Conservation (phyloP, 2,329 filamentous ascomycete genomes). For the Fonsecaea nubica region DNA sequence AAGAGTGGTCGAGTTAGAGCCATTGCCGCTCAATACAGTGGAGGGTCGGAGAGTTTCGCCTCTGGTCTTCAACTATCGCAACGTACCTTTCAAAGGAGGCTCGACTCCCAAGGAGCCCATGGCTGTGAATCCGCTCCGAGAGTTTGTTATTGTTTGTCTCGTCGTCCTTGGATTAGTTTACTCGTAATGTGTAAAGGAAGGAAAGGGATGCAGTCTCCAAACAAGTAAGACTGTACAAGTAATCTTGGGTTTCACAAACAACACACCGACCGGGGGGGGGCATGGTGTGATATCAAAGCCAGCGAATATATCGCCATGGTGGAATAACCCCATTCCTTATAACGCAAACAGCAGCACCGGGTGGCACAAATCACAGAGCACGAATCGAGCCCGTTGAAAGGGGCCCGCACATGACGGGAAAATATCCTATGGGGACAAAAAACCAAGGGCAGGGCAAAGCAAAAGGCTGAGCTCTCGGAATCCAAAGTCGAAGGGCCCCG, state of each 20-base stretch:
- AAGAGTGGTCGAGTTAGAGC: background rate
- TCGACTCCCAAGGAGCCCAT: constrained; percentile 33
- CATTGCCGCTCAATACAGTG: background rate
- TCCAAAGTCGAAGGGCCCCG: background rate
- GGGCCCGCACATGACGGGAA: background rate
- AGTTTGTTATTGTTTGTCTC: background rate
- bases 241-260: background rate
- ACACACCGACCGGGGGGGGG: background rate
- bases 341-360: background rate
- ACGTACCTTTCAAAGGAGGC: constrained; percentile 32
- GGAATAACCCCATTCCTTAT: background rate
- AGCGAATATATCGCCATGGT: background rate
- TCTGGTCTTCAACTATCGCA: background rate
- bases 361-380: background rate
- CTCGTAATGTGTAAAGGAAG: background rate
- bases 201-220: background rate
- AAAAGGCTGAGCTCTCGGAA: constrained; percentile 3
- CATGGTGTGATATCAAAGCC: background rate
- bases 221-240: background rate
- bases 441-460: background rate
- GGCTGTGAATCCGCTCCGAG: background rate
- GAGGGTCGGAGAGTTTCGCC: background rate
- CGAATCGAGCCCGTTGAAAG: background rate
- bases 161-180: background rate
- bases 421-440: background rate